Conservation (phyloP, 2,329 filamentous ascomycete species). For the Scedosporium minutisporum region DNA sequence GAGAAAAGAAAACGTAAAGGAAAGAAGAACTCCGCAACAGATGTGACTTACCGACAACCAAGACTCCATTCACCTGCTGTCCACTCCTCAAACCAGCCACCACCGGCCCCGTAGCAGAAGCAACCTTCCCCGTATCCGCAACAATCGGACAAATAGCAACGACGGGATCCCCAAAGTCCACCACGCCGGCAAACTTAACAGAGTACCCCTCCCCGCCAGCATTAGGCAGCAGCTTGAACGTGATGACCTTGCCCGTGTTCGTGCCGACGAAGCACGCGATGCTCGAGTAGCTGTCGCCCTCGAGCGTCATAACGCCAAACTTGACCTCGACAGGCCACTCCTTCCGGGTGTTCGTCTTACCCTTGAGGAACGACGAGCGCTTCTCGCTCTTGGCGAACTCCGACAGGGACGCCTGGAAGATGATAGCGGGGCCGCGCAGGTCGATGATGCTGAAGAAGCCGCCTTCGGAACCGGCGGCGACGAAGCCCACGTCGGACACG, state of each 20-base stretch:
- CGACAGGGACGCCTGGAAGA: constrained; percentile 62
- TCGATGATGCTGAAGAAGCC: constrained; percentile 78
- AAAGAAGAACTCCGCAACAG: background rate
- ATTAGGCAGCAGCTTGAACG: constrained; percentile 80
- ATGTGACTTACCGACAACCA: constrained; percentile 57
- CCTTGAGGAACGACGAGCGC: constrained; percentile 59
- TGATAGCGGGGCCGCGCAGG: constrained; percentile 74
- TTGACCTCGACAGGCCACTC: constrained; percentile 79
- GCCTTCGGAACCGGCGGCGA: constrained; percentile 75
- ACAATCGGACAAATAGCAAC: constrained; percentile 73
- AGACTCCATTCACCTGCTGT: constrained; percentile 63
- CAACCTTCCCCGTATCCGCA: constrained; percentile 64
- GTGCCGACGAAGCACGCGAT: constrained; percentile 90
- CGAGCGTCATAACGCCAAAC: constrained; percentile 87
- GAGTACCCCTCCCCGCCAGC: constrained; percentile 53
- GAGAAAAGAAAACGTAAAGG: background rate
- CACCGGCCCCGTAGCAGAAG: constrained; percentile 62
- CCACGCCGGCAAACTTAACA: constrained; percentile 60
- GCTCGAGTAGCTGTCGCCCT: constrained; percentile 91
- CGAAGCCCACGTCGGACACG: constrained; percentile 87
- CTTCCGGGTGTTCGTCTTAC: constrained; percentile 23
- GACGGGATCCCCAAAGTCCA: constrained; percentile 57
- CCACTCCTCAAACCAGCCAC: constrained; percentile 73
- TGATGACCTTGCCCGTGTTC: constrained; percentile 70
- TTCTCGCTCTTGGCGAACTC: constrained; percentile 73